Base-by-base conservation (phyloP, 768 basidiomycete species). In the Neoboletus brunneissimus region DNA sequence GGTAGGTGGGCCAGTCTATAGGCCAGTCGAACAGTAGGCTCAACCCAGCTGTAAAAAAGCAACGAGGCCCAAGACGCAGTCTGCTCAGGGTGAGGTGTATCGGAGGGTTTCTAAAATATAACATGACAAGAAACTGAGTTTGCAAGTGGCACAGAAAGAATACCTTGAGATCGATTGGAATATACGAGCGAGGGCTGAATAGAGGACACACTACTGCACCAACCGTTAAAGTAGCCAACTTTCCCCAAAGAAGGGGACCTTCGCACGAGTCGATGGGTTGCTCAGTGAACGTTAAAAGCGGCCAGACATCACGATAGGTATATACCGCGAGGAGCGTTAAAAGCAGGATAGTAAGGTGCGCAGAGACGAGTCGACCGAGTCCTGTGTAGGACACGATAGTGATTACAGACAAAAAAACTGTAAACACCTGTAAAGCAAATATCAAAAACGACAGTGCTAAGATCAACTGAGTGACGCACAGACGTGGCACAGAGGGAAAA, bases 1-100 rank as follows among this genome's bases (percentile, higher is more conserved):
- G 53, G 53, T 5, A 53, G 15, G 25, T 50, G 16, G 10, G 15
- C 34, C 27, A 38, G 3, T 12, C 47, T 34, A 37, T 49, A 53
- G n/a, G 47, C 53, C 11, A 53, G 38, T 27, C 53, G 10, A 27
- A 53, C 46, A 51, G 35, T 53, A 10, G 52, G 34, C 20, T 37
- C 52, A 15, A 53, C 46, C 52, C 52, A 53, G 27, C 46, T 29
- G 35, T 53, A 53, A 38, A 4, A 50, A 15, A 53, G 15, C 10
- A 53, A 29, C 7, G 46, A 53, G 12, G 34, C 52, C 45, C 45
- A 50, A 15, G 46, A 53, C 22, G 31, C 47, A 35, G 46, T 50
- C 34, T 53, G 52, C 18, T 53, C 52, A 1, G 46, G 52, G 18
- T 53, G 52, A 50, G 52, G 52, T 29, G 27, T 29, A 11, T 22